Evolutionary conservation across 495 filamentous ascomycete genomes (phyloP).

Genomic region (Cercophora newfieldiana): DNA sequence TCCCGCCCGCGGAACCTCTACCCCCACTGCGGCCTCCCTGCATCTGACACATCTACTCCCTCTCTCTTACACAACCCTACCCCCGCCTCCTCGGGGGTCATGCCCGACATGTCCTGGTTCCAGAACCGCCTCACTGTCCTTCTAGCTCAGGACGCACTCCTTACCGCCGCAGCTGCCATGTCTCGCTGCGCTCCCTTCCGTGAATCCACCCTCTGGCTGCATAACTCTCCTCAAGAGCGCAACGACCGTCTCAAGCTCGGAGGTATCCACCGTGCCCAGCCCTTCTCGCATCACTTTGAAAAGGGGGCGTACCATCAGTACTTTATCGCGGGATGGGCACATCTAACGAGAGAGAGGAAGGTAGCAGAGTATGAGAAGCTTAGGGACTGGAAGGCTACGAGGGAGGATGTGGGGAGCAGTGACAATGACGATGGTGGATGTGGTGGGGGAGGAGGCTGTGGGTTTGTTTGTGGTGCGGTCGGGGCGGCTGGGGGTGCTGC

Average conservation of each 20-base stretch:
- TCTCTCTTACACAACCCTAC: slow-evolving; percentile 3
- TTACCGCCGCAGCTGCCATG: slow-evolving; percentile 38
- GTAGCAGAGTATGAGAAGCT: slow-evolving; percentile 30
- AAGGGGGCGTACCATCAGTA: slow-evolving; percentile 32
- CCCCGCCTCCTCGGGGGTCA: background rate
- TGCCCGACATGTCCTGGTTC: slow-evolving; percentile 26
- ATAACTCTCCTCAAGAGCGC: slow-evolving; percentile 12
- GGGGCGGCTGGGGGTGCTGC: background rate
- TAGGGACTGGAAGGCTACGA: slow-evolving; percentile 8
- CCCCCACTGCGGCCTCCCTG: slow-evolving; percentile 10
- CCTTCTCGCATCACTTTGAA: slow-evolving; percentile 41
- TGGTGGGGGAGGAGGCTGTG: background rate
- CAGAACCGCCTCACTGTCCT: slow-evolving; percentile 38
- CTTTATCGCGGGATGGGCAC: slow-evolving; percentile 38
- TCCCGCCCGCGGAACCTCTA: slow-evolving; percentile 34
- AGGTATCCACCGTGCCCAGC: slow-evolving; percentile 47
- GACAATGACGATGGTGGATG: background rate
- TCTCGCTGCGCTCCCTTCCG: slow-evolving; percentile 27
- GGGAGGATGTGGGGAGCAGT: slow-evolving; percentile 1
- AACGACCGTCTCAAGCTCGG: slow-evolving; percentile 38
- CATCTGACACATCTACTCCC: background rate
- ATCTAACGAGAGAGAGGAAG: slow-evolving; percentile 19
- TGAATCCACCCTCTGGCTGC: slow-evolving; percentile 29
- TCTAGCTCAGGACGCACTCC: slow-evolving; percentile 31
- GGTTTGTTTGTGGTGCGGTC: background rate